Evolutionary conservation across 371 early-diverging fungal species (phyloP).

Genomic region (Smittium mucronatum): DNA sequence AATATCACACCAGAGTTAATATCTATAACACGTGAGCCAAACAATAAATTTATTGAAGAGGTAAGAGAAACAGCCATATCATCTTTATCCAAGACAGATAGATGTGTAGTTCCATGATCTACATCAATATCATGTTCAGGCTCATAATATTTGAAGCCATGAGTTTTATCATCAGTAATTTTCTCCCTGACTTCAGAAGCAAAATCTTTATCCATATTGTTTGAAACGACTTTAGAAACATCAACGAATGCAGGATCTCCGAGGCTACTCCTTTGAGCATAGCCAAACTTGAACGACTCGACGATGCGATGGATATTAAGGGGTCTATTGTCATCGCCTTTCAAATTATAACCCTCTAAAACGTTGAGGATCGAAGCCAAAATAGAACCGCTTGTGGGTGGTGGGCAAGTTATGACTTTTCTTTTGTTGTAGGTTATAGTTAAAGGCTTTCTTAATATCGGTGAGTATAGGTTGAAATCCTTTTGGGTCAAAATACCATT

Average conservation of each 20-base stretch:
- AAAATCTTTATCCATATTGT: constrained; percentile 52
- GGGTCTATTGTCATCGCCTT: constrained; percentile 17
- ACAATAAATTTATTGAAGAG: constrained; percentile 87
- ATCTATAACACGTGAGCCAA: constrained; percentile 92
- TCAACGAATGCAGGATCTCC: constrained; percentile 68
- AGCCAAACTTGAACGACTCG: constrained; percentile 87
- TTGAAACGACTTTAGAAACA: constrained; percentile 36
- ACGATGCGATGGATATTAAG: constrained; percentile 63
- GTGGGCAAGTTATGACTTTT: constrained; percentile 47
- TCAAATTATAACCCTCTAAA: constrained; percentile 56
- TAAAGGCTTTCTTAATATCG: constrained; percentile 45
- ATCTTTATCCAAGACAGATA: constrained; percentile 79
- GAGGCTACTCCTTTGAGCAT: constrained; percentile 67
- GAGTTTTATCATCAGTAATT: constrained; percentile 27
- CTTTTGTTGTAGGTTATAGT: constrained; percentile 64
- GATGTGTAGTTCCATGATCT: constrained; percentile 63
- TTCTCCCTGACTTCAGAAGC: constrained; percentile 51
- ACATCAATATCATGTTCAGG: not conserved
- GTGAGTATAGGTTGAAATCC: constrained; percentile 63
- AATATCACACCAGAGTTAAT: constrained; percentile 88
- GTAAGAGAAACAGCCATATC: constrained; percentile 83
- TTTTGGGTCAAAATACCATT: constrained; percentile 75
- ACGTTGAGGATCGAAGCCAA: constrained; percentile 77
- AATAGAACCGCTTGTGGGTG: constrained; percentile 75
- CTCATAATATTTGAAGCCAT: constrained; percentile 3